Base-by-base conservation (phyloP, 2,329 filamentous ascomycete genomes). In the Cordyceps farinosa region DNA sequence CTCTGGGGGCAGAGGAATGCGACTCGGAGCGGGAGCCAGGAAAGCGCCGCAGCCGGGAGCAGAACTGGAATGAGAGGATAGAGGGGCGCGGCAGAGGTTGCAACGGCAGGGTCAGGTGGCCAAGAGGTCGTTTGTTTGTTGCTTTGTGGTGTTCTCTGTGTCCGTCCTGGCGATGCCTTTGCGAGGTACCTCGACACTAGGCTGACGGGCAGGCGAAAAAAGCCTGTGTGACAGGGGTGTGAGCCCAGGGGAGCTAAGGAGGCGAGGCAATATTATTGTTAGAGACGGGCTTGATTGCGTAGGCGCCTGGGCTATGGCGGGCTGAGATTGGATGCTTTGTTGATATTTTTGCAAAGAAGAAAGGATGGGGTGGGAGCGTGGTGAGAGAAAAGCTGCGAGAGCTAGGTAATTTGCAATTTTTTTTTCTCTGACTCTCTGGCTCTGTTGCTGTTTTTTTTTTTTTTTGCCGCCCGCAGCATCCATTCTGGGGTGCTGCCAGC, bases 401-500 rank as follows among this genome's bases (percentile, higher is more conserved):
- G 44, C 55, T 45, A 38, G 13, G 22, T 22, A 40, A 40, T 40
- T 29, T 50, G 50, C 9, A 8, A 40, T 13, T 32, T 51, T 27
- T 27, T 55, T 48, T 38, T 32, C n/a, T 32, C 11, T 13, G 32
- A 15, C 22, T 34, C 38, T 36, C 22, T 48, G 40, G 7, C 15
- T 40, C 51, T 38, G 17, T 22, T 36, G 17, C 50, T 36, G 50
- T 57, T 57, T 22, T 22, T 22, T 22, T 22, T 22, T 22, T 22
- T 22, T 22, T 22, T 22, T 57, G 54, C 54, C 42, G 54, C 42
- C 54, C 54, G 47, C 54, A 27, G 30, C 30, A 36, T 15, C 52
- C 52, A 55, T 55, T 22, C 52, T 55, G 52, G 52, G 52, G 52
- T 44, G 5, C 51, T 52, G 61, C 61, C 61, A 57, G 61, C 61